phyloP scores from a whole-genome alignment of 2,329 filamentous ascomycete species.

The Ophiostoma quercus region DNA sequence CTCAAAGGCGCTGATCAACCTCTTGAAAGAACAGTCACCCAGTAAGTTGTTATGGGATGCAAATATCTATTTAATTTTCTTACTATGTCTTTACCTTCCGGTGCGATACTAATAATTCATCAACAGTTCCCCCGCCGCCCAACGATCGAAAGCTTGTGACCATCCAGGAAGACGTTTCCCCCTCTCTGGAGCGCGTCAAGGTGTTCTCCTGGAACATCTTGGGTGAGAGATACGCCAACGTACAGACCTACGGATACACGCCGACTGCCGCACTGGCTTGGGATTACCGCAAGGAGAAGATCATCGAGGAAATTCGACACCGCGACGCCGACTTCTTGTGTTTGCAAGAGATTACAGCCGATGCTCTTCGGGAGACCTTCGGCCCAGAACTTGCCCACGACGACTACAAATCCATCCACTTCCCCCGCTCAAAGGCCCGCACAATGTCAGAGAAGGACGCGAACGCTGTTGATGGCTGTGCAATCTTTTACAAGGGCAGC shows the following conservation, averaged over 20 bases:
- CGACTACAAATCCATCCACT: slow-evolving; percentile 92
- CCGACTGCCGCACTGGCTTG: slow-evolving; percentile 75
- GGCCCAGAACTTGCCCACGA: slow-evolving; percentile 76
- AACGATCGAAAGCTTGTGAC: slow-evolving; percentile 70
- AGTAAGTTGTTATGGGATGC: slow-evolving; percentile 51
- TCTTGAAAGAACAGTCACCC: slow-evolving; percentile 76
- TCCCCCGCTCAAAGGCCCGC: slow-evolving; percentile 81
- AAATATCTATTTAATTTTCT: background rate
- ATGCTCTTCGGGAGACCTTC: slow-evolving; percentile 89
- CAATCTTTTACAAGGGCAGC: slow-evolving; percentile 80
- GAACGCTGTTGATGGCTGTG: slow-evolving; percentile 88
- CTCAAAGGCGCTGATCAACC: slow-evolving; percentile 76
- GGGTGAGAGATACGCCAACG: slow-evolving; percentile 87
- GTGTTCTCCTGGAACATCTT: slow-evolving; percentile 94
- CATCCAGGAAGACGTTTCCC: slow-evolving; percentile 62
- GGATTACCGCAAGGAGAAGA: slow-evolving; percentile 78
- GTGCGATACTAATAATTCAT: slow-evolving; percentile 4
- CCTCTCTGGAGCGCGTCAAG: slow-evolving; percentile 65
- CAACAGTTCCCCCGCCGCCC: slow-evolving; percentile 69
- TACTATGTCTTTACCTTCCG: slow-evolving; percentile 11
- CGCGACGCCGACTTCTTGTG: slow-evolving; percentile 85
- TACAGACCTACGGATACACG: slow-evolving; percentile 82
- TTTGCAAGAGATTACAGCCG: slow-evolving; percentile 87
- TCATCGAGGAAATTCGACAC: slow-evolving; percentile 73
- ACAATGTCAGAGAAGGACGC: slow-evolving; percentile 90